A percentile compares a stretch with the other conserved stretches of the same genome.
phyloP scores from a whole-genome alignment of 1,139 yeast genomes.

The Magnusiomyces tetraspermus region DNA sequence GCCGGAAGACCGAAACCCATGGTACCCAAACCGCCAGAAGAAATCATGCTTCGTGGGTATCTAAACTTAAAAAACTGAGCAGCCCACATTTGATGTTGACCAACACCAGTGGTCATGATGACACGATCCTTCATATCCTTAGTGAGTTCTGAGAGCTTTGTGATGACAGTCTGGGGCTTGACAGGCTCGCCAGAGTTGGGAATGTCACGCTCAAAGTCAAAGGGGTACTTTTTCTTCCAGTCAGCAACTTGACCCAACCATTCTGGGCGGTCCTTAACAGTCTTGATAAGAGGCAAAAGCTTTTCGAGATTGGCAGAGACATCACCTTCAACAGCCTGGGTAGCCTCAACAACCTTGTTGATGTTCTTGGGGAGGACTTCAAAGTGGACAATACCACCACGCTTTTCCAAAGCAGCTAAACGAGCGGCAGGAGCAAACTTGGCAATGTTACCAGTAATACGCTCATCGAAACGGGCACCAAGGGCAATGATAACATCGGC shows the following conservation, averaged over 20 bases:
- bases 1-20: slow-evolving; percentile 98
- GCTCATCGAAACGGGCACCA: slow-evolving; percentile 97
- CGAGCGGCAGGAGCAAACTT: slow-evolving; percentile 93
- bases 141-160: slow-evolving; percentile 68
- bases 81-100: slow-evolving; percentile 99
- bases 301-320: slow-evolving; percentile 67
- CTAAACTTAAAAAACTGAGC: slow-evolving; percentile 96
- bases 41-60: slow-evolving; percentile 81
- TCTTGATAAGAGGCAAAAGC: slow-evolving; percentile 59
- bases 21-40: slow-evolving; percentile 97
- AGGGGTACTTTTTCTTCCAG: slow-evolving; percentile 87
- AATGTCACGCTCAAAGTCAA: slow-evolving; percentile 49
- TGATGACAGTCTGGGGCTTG: slow-evolving; percentile 87
- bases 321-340: slow-evolving; percentile 96
- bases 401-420: slow-evolving; percentile 73
- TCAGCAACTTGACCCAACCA: slow-evolving; percentile 68
- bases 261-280: slow-evolving; percentile 56
- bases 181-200: slow-evolving; percentile 64
- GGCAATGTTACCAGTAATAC: slow-evolving; percentile 81
- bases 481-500: slow-evolving; percentile 90
- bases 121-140: slow-evolving; percentile 56
- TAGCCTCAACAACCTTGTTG: slow-evolving; percentile 94
- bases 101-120: slow-evolving; percentile 93
- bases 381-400: slow-evolving; percentile 95
- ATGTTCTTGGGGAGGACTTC: slow-evolving; percentile 95